Conservation (phyloP, 2,329 filamentous ascomycete genomes). For the Fusarium penzigii region DNA sequence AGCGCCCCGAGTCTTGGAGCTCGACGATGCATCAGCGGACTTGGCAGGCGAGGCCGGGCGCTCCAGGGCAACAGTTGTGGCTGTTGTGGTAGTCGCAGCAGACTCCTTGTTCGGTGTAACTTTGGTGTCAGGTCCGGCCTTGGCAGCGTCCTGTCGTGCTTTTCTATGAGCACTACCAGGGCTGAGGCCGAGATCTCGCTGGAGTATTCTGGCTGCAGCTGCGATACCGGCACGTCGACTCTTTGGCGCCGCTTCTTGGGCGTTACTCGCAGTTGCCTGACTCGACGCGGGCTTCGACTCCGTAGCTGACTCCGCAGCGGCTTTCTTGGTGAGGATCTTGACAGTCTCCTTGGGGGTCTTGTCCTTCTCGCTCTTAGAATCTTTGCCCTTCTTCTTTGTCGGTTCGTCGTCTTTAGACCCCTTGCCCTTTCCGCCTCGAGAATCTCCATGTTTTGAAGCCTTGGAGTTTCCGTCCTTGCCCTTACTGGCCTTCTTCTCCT, state of each 20-base stretch:
- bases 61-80: constrained; percentile 14
- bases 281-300: constrained; percentile 46
- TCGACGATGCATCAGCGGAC: constrained; percentile 15
- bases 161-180: constrained; percentile 63
- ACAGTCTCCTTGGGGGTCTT: constrained; percentile 58
- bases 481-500: constrained; percentile 86
- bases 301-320: constrained; percentile 49
- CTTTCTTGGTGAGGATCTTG: constrained; percentile 64
- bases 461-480: constrained; percentile 52
- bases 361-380: constrained; percentile 60
- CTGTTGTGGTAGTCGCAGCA: constrained; percentile 11
- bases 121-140: constrained; percentile 53
- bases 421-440: constrained; percentile 51
- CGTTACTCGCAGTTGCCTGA: constrained; percentile 32
- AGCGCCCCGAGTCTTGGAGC: constrained; percentile 24
- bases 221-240: constrained; percentile 62
- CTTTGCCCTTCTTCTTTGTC: constrained; percentile 63
- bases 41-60: constrained; percentile 22
- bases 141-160: constrained; percentile 59
- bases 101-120: constrained; percentile 37
- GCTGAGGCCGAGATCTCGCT: constrained; percentile 66
- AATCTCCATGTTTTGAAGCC: constrained; percentile 59
- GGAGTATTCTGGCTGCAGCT: constrained; percentile 64
- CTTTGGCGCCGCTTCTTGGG: constrained; percentile 46
- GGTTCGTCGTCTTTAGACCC: constrained; percentile 48